A percentile compares a stretch with the other conserved stretches of the same genome.
Conservation (phyloP, 108 stramenopile genomes). For the Cylindrotheca fusiformis region DNA sequence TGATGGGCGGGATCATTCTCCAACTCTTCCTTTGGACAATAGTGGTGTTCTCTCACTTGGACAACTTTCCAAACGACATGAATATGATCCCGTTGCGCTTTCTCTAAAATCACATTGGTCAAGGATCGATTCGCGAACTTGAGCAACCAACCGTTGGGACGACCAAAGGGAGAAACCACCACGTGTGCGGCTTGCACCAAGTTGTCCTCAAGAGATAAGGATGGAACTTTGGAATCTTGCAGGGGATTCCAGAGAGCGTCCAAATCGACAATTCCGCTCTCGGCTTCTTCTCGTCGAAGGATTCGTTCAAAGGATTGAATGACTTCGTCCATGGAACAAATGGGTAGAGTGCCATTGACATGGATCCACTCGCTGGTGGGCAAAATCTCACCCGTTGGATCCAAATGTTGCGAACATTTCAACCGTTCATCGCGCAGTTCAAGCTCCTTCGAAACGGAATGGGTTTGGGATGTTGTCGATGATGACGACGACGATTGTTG, state of each 20-base stretch:
- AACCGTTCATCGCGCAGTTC: conserved; percentile 14
- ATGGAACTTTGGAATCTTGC: conserved; percentile 16
- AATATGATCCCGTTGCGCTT: conserved; percentile 14
- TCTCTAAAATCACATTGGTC: conserved; percentile 31
- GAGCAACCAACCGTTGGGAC: conserved; percentile 50
- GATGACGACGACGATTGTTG: no score
- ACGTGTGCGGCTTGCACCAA: conserved; percentile 34
- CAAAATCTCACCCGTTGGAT: conserved; percentile 17
- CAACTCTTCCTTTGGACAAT: neutral
- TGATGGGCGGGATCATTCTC: neutral
- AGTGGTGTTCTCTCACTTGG: conserved; percentile 14
- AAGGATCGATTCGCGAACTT: conserved; percentile 41
- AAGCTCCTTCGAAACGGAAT: no score
- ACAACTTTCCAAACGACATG: conserved; percentile 38
- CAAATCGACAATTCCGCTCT: conserved; percentile 37
- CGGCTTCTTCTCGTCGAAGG: conserved; percentile 14
- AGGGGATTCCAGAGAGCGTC: conserved; percentile 37
- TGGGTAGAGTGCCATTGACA: conserved; percentile 32
- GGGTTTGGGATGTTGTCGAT: no score
- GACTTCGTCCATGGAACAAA: conserved; percentile 40
- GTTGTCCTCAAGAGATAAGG: neutral
- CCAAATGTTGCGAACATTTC: conserved; percentile 22
- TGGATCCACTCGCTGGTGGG: conserved; percentile 43
- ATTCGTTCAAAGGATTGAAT: conserved; percentile 19
- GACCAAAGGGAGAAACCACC: conserved; percentile 39